A percentile compares a stretch with the other conserved stretches of the same genome.
Evolutionary conservation across 2,329 filamentous ascomycete genomes (phyloP).

Genomic region (Ceratocystis alfenasii): DNA sequence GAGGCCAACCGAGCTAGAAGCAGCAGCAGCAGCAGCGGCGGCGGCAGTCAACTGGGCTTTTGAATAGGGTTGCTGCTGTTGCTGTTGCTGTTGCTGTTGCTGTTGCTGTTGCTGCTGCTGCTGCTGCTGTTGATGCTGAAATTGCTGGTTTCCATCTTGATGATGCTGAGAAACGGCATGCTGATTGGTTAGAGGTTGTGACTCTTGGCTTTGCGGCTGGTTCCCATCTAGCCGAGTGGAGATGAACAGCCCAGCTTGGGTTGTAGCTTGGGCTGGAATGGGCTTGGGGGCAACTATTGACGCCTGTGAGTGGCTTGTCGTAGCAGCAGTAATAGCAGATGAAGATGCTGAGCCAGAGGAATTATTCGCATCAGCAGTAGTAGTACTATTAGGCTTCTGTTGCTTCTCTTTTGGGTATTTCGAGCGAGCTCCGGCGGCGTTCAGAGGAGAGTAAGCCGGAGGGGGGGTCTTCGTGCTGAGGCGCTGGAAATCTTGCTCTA

Average conservation of each 20-base stretch:
- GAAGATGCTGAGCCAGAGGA: constrained; percentile 22
- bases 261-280: constrained; percentile 20
- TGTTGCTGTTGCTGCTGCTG: neutral
- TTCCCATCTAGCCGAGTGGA: constrained; percentile 15
- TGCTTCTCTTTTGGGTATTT: constrained; percentile 73
- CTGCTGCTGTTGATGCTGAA: neutral
- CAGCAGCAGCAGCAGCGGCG: constrained; percentile 33
- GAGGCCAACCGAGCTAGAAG: constrained; percentile 42
- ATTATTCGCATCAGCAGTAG: constrained; percentile 26
- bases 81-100: constrained; percentile 9
- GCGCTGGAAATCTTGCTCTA: constrained; percentile 77
- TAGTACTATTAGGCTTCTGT: constrained; percentile 28
- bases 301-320: neutral
- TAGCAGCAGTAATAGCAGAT: constrained; percentile 23
- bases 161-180: constrained; percentile 12
- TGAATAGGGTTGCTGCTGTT: constrained; percentile 15
- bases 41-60: constrained; percentile 27
- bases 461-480: constrained; percentile 76
- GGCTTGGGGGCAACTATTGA: constrained; percentile 16
- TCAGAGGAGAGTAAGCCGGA: constrained; percentile 85
- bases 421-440: constrained; percentile 38
- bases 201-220: constrained; percentile 18
- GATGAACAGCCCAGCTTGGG: constrained; percentile 17
- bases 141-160: neutral
- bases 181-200: neutral